Conservation (phyloP, 176 grass and related monocot genomes). For the Zoysia japonica region DNA sequence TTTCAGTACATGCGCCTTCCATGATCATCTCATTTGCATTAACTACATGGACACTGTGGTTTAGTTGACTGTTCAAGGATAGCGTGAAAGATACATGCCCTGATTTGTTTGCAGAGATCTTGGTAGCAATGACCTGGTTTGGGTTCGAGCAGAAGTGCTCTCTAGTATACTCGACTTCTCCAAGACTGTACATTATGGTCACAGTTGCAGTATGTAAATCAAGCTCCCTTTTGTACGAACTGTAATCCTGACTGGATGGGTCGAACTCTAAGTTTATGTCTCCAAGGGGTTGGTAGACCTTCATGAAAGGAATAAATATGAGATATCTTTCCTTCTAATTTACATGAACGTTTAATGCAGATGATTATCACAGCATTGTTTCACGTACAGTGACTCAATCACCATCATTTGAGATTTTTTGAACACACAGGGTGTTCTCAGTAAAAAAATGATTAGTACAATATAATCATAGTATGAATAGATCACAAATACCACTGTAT, state of each 20-base stretch:
- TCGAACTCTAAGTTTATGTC: conserved; percentile 65
- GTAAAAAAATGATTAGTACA: too few species aligned
- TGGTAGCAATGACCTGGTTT: conserved; percentile 61
- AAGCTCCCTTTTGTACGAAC: conserved; percentile 69
- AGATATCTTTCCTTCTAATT: neutral
- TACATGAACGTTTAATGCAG: conserved; percentile 22
- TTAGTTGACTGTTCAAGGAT: conserved; percentile 56
- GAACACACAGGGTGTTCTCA: neutral
- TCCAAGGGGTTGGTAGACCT: conserved; percentile 85
- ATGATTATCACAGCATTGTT: neutral
- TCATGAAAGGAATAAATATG: conserved; percentile 28
- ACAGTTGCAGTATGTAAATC: conserved; percentile 63
- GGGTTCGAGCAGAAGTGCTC: conserved; percentile 78
- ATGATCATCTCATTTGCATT: conserved; percentile 58
- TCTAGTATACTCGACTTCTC: conserved; percentile 60
- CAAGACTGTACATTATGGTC: conserved; percentile 48
- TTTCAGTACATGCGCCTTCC: conserved; percentile 56
- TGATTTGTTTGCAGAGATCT: conserved; percentile 60
- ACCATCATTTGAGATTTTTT: neutral
- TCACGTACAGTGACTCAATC: neutral
- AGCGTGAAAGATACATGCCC: conserved; percentile 54
- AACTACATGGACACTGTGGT: conserved; percentile 39
- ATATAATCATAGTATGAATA: neutral
- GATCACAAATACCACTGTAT: neutral
- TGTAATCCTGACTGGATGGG: conserved; percentile 22